Base-by-base conservation (phyloP, 2,329 filamentous ascomycete genomes). In the Endoconidiophora polonica region DNA sequence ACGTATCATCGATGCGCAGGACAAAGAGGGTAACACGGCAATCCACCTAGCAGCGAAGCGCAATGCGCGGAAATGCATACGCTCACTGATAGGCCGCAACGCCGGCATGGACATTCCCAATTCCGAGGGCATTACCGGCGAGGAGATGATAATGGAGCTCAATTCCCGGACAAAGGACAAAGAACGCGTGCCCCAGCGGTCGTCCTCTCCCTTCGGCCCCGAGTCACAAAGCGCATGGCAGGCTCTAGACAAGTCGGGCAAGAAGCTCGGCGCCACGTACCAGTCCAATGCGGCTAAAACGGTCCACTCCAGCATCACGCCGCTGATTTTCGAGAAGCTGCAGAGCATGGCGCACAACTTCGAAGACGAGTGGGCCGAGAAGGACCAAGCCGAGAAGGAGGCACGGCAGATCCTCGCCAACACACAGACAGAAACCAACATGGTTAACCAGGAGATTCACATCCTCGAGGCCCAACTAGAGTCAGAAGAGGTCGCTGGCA, bases 11-110 rank as follows among this genome's bases (percentile, higher is more conserved):
- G 86, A 94, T 58, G 74, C 79, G 6, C 84, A 87, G 59, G 90
- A 98, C 62, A 70, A 80, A 24, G 81, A 87, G 39, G 90, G 90
- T 39, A 93, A 98, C 62, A 96, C 91, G 0, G 88, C 91, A 2
- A 64, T 82, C 47, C 79, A 82, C 54, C 67, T 83, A 5, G 78
- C 79, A 0, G 86, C 90, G 7, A 80, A 87, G 59, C 81, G 86
- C 52, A 86, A 87, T 50, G 86, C 90, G 16, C 80, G 87, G 42
- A 94, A 96, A 58, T 93, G 88, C 56, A 81, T 94, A 50, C 83
- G 91, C 66, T 71, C 80, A 68, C 64, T 86, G 68, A 64, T 88
- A 62, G 79, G 79, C 33, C 81, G 90, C 46, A 86, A 88, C 54
- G 88, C 88, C 3, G 78, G 81, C 2, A 83, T 86, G 0, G 81